Evolutionary conservation across 2,329 filamentous ascomycete species (phyloP).

Genomic region (Paecilomyces formosus): DNA sequence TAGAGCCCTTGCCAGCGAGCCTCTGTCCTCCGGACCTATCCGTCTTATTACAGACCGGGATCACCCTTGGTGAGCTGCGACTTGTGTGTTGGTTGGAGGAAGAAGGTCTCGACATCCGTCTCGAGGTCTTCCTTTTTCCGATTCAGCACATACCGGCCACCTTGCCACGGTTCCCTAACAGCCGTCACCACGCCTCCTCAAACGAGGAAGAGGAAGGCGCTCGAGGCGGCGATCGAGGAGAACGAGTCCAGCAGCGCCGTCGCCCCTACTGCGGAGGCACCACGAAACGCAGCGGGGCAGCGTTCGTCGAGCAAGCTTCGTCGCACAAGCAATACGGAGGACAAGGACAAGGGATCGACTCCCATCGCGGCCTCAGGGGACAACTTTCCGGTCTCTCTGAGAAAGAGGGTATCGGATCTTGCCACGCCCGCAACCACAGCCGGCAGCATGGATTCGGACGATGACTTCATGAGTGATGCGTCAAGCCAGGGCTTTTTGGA

Average conservation of each 20-base stretch:
- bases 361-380: slow-evolving; percentile 6
- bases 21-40: background rate
- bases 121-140: slow-evolving; percentile 15
- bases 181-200: slow-evolving; percentile 46
- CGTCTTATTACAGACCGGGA: background rate
- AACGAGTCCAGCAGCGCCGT: slow-evolving; percentile 18
- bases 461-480: slow-evolving; percentile 80
- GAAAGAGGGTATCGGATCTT: slow-evolving; percentile 25
- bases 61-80: slow-evolving; percentile 13
- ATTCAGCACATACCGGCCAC: slow-evolving; percentile 12
- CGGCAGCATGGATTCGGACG: slow-evolving; percentile 82
- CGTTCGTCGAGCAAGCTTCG: slow-evolving; percentile 18
- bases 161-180: slow-evolving; percentile 6
- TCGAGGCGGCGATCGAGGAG: slow-evolving; percentile 35
- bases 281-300: slow-evolving; percentile 15
- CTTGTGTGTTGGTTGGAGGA: slow-evolving; percentile 18
- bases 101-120: slow-evolving; percentile 13
- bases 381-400: slow-evolving; percentile 9
- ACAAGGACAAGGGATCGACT: slow-evolving; percentile 6
- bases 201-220: slow-evolving; percentile 47
- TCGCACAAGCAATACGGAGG: slow-evolving; percentile 16
- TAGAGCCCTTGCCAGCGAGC: background rate
- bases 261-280: slow-evolving; percentile 14
- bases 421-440: slow-evolving; percentile 36
- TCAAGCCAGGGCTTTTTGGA: slow-evolving; percentile 68